Conservation (phyloP, 2,329 filamentous ascomycete species). For the Colletotrichum sp. region DNA sequence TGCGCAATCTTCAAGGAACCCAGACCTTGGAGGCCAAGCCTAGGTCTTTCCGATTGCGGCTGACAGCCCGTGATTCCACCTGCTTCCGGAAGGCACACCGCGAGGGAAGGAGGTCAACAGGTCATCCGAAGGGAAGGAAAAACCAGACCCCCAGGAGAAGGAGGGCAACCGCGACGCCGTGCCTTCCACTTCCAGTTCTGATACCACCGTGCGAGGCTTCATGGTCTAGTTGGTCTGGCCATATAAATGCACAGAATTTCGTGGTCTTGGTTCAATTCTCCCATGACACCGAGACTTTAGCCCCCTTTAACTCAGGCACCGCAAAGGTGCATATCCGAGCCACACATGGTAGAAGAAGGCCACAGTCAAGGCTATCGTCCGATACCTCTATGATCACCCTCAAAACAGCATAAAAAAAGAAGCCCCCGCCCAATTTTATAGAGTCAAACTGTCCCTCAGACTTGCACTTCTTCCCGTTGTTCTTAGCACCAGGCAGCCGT, state of each 20-base stretch:
- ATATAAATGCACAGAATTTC: not conserved
- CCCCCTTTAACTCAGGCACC: no score
- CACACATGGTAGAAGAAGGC: not conserved
- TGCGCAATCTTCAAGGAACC: no score
- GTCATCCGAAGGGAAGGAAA: not conserved
- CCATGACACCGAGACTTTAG: no score
- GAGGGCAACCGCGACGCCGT: not conserved
- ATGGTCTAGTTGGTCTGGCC: not conserved
- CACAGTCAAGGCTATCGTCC: no score
- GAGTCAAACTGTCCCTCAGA: not conserved
- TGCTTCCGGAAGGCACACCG: not conserved
- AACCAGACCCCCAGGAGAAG: not conserved
- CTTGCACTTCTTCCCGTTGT: no score
- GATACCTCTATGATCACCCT: no score
- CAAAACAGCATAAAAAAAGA: no score
- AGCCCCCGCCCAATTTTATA: not conserved
- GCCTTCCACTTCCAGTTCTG: not conserved
- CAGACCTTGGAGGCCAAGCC: no score
- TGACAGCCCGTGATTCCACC: not conserved
- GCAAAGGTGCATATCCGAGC: not conserved
- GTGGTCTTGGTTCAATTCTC: not conserved
- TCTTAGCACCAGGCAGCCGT: not conserved
- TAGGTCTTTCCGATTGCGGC: not conserved
- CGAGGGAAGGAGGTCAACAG: no score
- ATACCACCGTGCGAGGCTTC: not conserved